Percentiles rank a stretch among this genome's conserved stretches.
Conservation (phyloP, 2,329 filamentous ascomycete genomes). For the Colletotrichum caudatum region DNA sequence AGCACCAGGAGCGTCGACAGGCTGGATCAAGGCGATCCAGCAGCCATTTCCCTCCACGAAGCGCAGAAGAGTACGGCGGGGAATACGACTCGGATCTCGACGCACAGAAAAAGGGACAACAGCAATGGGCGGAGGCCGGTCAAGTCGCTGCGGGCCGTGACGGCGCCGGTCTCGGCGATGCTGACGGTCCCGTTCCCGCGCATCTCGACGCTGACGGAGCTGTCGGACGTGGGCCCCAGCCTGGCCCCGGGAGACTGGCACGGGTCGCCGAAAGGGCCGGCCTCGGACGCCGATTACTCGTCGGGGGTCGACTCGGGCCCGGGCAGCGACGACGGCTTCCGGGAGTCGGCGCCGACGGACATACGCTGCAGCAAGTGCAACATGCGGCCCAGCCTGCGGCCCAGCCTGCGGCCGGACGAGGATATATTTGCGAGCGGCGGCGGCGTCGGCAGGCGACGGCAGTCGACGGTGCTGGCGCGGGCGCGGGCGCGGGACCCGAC, state of each 20-base stretch:
- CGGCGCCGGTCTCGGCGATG: constrained; percentile 16
- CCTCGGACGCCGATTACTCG: constrained; percentile 35
- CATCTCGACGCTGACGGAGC: constrained; percentile 36
- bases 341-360: constrained; percentile 25
- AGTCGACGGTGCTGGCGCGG: background rate
- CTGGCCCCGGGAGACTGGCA: background rate
- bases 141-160: background rate
- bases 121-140: constrained; percentile 5
- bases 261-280: constrained; percentile 8
- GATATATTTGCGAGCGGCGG: constrained; percentile 12
- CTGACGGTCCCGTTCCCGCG: constrained; percentile 33
- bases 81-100: background rate
- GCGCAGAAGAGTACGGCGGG: background rate
- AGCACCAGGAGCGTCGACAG: constrained; percentile 17
- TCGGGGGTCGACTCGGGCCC: constrained; percentile 36
- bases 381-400: constrained; percentile 35
- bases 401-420: constrained; percentile 28
- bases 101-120: background rate
- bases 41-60: background rate
- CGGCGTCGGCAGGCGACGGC: constrained; percentile 5
- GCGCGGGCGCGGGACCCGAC: constrained; percentile 9
- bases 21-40: background rate
- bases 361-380: constrained; percentile 40
- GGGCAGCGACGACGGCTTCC: constrained; percentile 25
- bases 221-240: constrained; percentile 18